Evolutionary conservation across 805 yeast species (phyloP), one percentile per base, ranked within the genome.

Genomic region (Candida tammaniensis): DNA sequence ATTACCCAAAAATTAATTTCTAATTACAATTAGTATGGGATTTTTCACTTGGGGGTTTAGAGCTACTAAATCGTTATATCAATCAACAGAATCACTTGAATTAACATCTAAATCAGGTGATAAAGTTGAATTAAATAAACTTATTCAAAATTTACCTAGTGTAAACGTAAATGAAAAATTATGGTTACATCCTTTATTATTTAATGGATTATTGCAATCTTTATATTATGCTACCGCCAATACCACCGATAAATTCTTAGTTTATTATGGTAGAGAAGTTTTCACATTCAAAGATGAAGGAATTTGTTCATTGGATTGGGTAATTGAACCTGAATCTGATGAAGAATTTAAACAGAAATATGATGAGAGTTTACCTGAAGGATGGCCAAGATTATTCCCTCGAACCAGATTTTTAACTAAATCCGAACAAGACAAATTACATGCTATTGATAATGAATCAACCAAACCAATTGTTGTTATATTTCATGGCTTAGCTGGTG

Each of bases 401-500:
- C 59, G 76, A 42, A 77, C 86, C 1, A 57, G 86, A 36, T 76
- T 70, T 40, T 61, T 78, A 43, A 44, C 74, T 54, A 29, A 57
- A 36, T 44, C 42, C 2, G 91, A 82, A 52, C 44, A 74, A 27
- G 54, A 46, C 47, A 31, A 47, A 33, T 24, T 36, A 17, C 42
- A 39, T 8, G 17, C 13, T 4, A 44, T 40, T 23, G 47, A 25
- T 11, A 61, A 60, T 13, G 29, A 27, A 4, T 24, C 36, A 9
- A 46, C 64, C 3, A 68, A 56, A 30, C 94, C 94, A 2, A 64
- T 86, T 49, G 62, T 82, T 12, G 71, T 86, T 19, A 59, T 76
- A 3, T 57, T 83, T 26, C 95, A 86, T 52, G 95, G 95, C 0
- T 70, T 86, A 24, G 80, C 85, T 1, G 95, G 95, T 5, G 93